Evolutionary conservation across 1,139 yeast species (phyloP), one percentile per base, ranked within the genome.

Genomic region (Candida albicans): DNA sequence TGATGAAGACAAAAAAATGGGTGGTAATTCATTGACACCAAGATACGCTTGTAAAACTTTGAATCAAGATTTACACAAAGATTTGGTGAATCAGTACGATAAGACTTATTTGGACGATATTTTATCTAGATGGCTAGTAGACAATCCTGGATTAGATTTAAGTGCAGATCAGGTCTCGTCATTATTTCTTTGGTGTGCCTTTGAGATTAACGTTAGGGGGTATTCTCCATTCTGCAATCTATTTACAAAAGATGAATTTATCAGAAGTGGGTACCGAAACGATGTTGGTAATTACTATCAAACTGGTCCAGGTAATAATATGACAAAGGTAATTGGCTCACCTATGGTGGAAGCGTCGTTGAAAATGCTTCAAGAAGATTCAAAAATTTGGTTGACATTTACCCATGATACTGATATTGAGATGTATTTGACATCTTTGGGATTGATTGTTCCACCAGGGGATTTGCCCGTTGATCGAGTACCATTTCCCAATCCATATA

Each of bases 371-470:
- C 56, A 59, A 39, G 57, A 59, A 28, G 56, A 64, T 53, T 52
- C 61, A 59, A 63, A 74, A 61, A 57, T 74, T 53, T 52, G 68
- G 67, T 60, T 76, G 45, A 66, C 75, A 24, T 81, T 81, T 56
- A 68, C 80, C 22, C 87, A 81, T 55, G 86, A 81, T 56, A 67
- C 78, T 33, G 81, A 80, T 52, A 62, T 81, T 41, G 66, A 75
- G 41, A 65, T 75, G 22, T 71, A 70, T 50, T 61, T 77, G 39
- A 62, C 81, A 18, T 74, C 81, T 5, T 61, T 79, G 36, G 83
- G 83, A 3, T 53, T 80, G 36, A 65, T 73, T 28, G 65, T 63
- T 42, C 68, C 68, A 9, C 52, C 51, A 8, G 48, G 57, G 9
- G 62, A 64, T 31, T 39, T 50, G 18, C 52, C 52, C 10, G 40